A percentile compares a stretch with the other conserved stretches of the same genome.
Conservation (phyloP, 2,329 filamentous ascomycete genomes). For the Pyrenophora tritici-repentis region DNA sequence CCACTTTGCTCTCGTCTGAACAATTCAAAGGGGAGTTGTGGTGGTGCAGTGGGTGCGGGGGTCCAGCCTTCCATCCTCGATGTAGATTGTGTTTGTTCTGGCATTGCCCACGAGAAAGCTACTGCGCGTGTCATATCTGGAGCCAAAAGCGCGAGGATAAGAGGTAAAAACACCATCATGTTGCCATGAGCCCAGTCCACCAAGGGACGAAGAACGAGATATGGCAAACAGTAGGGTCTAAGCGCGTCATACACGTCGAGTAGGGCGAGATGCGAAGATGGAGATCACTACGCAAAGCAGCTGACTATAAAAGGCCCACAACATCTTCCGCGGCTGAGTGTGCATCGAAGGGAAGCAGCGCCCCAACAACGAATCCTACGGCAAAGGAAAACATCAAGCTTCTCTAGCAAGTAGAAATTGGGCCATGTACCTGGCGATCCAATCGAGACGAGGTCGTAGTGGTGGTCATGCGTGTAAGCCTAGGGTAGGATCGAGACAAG, state of each 20-base stretch:
- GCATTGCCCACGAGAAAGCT: conserved; percentile 35
- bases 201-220: background rate
- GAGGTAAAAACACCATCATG: conserved; percentile 30
- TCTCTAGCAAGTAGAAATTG: conserved; percentile 22
- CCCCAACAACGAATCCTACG: conserved; percentile 11
- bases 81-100: conserved; percentile 34
- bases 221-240: background rate
- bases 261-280: conserved; percentile 1
- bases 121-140: conserved; percentile 30
- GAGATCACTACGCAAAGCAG: conserved; percentile 19
- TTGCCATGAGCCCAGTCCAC: conserved; percentile 18
- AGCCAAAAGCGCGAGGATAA: conserved; percentile 35
- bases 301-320: conserved; percentile 16
- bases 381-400: conserved; percentile 22
- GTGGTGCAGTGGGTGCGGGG: conserved; percentile 39
- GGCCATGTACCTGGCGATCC: conserved; percentile 25
- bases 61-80: conserved; percentile 35
- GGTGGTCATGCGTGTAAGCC: conserved; percentile 23
- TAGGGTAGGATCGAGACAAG: conserved; percentile 11
- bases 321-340: conserved; percentile 19
- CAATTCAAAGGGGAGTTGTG: conserved; percentile 30
- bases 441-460: conserved; percentile 14
- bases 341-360: conserved; percentile 8
- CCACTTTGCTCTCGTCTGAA: conserved; percentile 30
- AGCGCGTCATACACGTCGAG: background rate